A percentile compares a stretch with the other conserved stretches of the same genome.
Evolutionary conservation across 2,329 filamentous ascomycete genomes (phyloP).

Genomic region (Fusarium sp.): DNA sequence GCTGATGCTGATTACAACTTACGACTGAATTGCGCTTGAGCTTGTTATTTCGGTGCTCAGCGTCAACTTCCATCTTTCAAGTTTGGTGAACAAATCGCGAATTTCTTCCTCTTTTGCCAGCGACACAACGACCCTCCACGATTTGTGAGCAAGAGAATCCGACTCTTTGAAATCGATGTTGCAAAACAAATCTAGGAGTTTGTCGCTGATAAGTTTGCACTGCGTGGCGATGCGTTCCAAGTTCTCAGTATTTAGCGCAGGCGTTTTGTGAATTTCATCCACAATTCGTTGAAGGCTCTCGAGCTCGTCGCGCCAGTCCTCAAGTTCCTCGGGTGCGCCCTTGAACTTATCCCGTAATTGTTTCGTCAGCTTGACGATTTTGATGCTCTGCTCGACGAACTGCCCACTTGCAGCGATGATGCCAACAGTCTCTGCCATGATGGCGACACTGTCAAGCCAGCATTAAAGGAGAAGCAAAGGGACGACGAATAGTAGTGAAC

Average conservation of each 20-base stretch:
- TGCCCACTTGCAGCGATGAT: constrained; percentile 1
- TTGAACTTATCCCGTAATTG: background rate
- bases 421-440: constrained; percentile 13
- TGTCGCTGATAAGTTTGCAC: background rate
- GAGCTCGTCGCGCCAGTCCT: background rate
- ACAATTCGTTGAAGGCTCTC: background rate
- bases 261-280: background rate
- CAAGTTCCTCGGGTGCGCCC: background rate
- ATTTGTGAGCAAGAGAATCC: background rate
- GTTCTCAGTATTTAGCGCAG: background rate
- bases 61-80: no score
- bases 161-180: constrained; percentile 5
- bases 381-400: constrained; percentile 16
- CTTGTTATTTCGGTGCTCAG: no score
- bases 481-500: no score
- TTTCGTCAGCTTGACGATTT: constrained; percentile 3
- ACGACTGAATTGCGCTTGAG: no score
- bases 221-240: background rate
- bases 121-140: constrained; percentile 11
- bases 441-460: no score
- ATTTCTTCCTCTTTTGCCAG: no score
- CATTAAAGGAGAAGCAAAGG: no score
- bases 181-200: background rate
- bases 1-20: no score
- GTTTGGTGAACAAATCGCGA: no score